These are phyloP conservation scores for Microdochium trichocladiopsis DNA, from an alignment of 2,329 filamentous ascomycete genomes.

Conservation along the genomic window DNA sequence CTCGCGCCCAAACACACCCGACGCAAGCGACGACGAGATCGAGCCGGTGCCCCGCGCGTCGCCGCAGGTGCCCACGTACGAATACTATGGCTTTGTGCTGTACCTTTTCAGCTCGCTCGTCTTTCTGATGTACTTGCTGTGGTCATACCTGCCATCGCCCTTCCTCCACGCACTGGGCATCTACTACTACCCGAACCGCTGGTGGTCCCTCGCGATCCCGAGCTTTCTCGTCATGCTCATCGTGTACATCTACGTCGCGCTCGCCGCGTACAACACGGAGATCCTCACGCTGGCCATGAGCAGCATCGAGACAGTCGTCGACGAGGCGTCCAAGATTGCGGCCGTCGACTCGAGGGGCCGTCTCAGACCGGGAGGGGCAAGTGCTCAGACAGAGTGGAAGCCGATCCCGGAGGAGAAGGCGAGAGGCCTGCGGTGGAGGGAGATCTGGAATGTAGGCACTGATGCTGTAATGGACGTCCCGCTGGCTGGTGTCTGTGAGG, in stretches of 20 bases:
- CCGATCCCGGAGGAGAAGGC: slow-evolving; percentile 24
- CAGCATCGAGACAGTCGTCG: slow-evolving; percentile 83
- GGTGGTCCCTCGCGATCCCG: slow-evolving; percentile 93
- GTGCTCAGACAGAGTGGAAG: slow-evolving; percentile 24
- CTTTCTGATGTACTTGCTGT: slow-evolving; percentile 67
- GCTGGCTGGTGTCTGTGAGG: slow-evolving; percentile 88
- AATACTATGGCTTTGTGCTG: slow-evolving; percentile 97
- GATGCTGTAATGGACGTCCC: slow-evolving; percentile 98
- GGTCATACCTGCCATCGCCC: slow-evolving; percentile 87
- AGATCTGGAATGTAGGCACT: slow-evolving; percentile 84
- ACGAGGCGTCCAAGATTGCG: slow-evolving; percentile 81
- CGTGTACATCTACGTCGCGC: slow-evolving; percentile 88
- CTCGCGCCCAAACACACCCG: slow-evolving; percentile 87
- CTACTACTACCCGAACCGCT: slow-evolving; percentile 93
- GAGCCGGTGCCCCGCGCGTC: slow-evolving; percentile 73
- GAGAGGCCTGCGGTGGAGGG: slow-evolving; percentile 59
- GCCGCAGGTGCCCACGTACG: slow-evolving; percentile 96
- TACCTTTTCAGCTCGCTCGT: slow-evolving; percentile 82
- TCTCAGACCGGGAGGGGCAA: slow-evolving; percentile 30
- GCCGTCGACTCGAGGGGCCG: slow-evolving; percentile 67
- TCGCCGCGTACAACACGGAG: slow-evolving; percentile 85
- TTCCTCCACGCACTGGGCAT: slow-evolving; percentile 91
- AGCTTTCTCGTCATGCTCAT: slow-evolving; percentile 83
- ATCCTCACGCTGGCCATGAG: slow-evolving; percentile 76
- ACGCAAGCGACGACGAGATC: slow-evolving; percentile 82